Evolutionary conservation across 768 basidiomycete genomes (phyloP), one percentile per base, ranked within the genome.

Genomic region (Lactarius trivialis): DNA sequence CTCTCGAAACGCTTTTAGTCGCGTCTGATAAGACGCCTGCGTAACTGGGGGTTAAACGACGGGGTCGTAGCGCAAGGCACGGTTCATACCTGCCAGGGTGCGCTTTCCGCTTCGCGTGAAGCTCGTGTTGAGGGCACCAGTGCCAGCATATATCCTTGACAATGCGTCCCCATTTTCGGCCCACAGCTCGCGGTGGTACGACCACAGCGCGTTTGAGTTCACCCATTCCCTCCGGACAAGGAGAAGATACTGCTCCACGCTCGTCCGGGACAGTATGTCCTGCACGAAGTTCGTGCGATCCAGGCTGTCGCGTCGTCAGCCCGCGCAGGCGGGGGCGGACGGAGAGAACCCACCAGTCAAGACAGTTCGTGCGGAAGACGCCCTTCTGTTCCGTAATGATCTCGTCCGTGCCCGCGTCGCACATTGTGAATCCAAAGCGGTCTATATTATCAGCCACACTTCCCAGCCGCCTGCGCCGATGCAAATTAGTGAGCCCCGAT

Each of bases 281-380:
- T 99, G 91, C 1, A 97, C 87, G 67, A 98, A 96, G 73, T 99
- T 99, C 4, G 97, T 99, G 41, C 97, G 86, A 70, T 99, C 96
- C 66, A 99, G 77, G 73, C 97, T 97, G 15, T 43, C 32, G 6
- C n/a, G 30, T 36, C 11, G 7, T 61, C 15, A 41, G 39, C 34
- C 52, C n/a, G 9, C 19, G 19, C 17, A 7, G 7, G 51, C 15
- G n/a, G 17, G 2, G 19, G 39, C 7, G 9, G 58, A 19, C 19
- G 17, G 14, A 39, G 21, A 2, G 26, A n/a, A 68, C 21, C 14
- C 69, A 93, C 95, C 93, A 97, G 71, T 98, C 96, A 55, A 97
- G 76, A 70, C 97, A 99, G 70, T 98, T 98, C 30, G 91, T 93
- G 63, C 97, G 81, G 72, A 98, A 98, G 19, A 93, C 83, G 4